These are phyloP conservation scores for Halophytophthora batemanensis DNA, from an alignment of 352 stramenopile species.

Conservation along the genomic window DNA sequence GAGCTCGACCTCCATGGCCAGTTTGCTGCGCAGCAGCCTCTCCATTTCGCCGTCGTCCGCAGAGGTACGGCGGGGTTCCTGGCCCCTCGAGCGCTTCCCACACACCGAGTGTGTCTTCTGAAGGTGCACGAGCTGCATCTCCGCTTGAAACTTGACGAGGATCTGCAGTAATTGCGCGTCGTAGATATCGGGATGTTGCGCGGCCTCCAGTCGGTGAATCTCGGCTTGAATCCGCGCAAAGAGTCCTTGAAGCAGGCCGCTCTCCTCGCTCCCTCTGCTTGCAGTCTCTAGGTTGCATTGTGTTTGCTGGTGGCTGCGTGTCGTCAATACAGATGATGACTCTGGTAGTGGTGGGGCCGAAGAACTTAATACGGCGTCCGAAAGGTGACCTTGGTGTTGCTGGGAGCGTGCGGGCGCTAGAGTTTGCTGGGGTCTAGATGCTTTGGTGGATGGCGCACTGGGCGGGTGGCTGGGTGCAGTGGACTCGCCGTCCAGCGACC, in stretches of 20 bases:
- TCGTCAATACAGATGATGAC: conserved; percentile 10
- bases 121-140: conserved; percentile 22
- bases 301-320: conserved; percentile 1
- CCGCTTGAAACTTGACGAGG: conserved; percentile 32
- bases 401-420: too few species aligned
- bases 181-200: conserved; percentile 12
- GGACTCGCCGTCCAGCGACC: too few species aligned
- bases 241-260: conserved; percentile 8
- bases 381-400: too few species aligned
- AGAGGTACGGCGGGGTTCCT: conserved; percentile 11
- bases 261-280: neutral
- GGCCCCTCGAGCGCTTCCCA: conserved; percentile 2
- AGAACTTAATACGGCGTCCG: neutral
- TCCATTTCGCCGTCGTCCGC: conserved; percentile 12
- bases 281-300: neutral
- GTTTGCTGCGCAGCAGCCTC: conserved; percentile 15
- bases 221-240: conserved; percentile 23
- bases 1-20: conserved; percentile 25
- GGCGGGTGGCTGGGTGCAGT: too few species aligned
- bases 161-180: conserved; percentile 33
- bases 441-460: too few species aligned
- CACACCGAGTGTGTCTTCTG: conserved; percentile 11
- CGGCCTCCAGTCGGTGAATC: conserved; percentile 21
- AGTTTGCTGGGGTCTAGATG: too few species aligned
- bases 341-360: neutral